Percentiles rank a stretch among this genome's conserved stretches.
Evolutionary conservation across 768 basidiomycete genomes (phyloP).

Genomic region (Macrolepiota fuliginosa): DNA sequence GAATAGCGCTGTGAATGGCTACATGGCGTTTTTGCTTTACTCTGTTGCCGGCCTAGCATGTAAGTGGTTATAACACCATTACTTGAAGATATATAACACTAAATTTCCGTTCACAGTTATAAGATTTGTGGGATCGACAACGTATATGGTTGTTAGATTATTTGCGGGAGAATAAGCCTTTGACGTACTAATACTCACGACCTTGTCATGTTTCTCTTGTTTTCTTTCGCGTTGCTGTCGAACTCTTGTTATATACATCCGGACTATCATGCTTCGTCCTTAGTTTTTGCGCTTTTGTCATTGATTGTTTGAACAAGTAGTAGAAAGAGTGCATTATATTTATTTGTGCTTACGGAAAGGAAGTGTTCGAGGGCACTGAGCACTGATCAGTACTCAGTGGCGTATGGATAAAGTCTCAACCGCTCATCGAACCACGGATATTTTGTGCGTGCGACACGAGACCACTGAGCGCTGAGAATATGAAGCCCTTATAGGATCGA

Average conservation of each 20-base stretch:
- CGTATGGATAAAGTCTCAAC: not conserved
- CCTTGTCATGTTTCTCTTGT: not conserved
- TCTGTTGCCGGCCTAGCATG: constrained; percentile 86
- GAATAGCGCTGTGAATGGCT: constrained; percentile 66
- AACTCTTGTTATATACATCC: not conserved
- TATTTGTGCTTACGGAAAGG: not conserved
- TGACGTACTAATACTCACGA: not conserved
- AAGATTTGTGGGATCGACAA: constrained; percentile 78
- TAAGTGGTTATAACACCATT: constrained; percentile 35
- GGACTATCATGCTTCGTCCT: not conserved
- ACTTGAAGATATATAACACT: not conserved
- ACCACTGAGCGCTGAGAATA: not conserved
- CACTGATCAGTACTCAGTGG: not conserved
- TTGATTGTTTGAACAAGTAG: not conserved
- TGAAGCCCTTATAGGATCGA: not conserved
- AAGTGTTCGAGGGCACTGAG: not conserved
- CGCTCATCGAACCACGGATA: not conserved
- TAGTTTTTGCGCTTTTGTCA: not conserved
- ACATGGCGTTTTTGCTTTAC: constrained; percentile 87
- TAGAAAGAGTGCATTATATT: not conserved
- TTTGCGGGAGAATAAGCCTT: constrained; percentile 79
- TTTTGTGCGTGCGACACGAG: not conserved
- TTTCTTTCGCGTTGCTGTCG: not conserved
- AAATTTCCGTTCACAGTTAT: constrained; percentile 48
- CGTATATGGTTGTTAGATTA: constrained; percentile 81